Evolutionary conservation across 805 yeast genomes (phyloP).

Genomic region (Metschnikowia rubicola): DNA sequence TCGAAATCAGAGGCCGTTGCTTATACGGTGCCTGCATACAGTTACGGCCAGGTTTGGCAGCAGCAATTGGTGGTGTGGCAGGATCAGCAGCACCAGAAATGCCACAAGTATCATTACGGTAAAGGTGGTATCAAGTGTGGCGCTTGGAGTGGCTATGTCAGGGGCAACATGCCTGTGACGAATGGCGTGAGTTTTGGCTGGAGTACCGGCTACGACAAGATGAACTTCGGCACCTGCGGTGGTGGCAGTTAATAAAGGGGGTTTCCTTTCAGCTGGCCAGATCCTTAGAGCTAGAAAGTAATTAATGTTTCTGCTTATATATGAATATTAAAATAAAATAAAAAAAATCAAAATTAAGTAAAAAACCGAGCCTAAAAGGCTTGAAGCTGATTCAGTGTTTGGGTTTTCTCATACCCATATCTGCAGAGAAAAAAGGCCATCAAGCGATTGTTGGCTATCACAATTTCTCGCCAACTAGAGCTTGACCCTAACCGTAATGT

Average conservation of each 20-base stretch:
- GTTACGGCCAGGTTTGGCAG: slow-evolving; percentile 6
- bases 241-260: not conserved
- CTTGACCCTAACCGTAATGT: too few species aligned
- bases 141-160: not conserved
- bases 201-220: slow-evolving; percentile 1
- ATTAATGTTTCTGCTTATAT: too few species aligned
- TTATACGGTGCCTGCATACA: not conserved
- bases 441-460: too few species aligned
- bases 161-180: not conserved
- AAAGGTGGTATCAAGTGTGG: not conserved
- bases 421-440: too few species aligned
- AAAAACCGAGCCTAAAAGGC: too few species aligned
- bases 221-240: not conserved
- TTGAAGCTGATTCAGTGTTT: too few species aligned
- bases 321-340: too few species aligned
- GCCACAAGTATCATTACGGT: not conserved
- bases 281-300: too few species aligned
- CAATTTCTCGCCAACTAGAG: too few species aligned
- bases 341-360: too few species aligned
- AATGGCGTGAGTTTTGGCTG: not conserved
- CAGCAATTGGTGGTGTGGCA: slow-evolving; percentile 6
- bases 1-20: not conserved
- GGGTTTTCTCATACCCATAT: too few species aligned
- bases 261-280: too few species aligned
- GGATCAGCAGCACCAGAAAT: not conserved